Evolutionary conservation across 768 basidiomycete genomes (phyloP), one percentile per base, ranked within the genome.

Genomic region (Pleurotus cornucopiae): DNA sequence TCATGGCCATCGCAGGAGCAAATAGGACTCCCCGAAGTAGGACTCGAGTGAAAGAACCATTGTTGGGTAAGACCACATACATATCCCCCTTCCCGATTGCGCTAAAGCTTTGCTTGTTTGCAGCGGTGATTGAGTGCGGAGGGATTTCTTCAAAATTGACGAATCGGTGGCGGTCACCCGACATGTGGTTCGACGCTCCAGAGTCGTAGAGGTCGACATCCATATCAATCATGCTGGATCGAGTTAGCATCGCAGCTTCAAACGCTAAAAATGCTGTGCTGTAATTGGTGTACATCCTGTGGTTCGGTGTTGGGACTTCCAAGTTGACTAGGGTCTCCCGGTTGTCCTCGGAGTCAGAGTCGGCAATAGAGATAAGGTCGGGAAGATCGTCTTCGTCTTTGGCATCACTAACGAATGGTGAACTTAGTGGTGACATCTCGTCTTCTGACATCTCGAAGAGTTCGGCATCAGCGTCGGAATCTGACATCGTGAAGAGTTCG

Each of bases 121-220:
- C 57, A 7, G 60, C 61, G 30, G 56, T 60, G 25, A 62, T 55
- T 0, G 56, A 44, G 7, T 38, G 18, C 7, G 56, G 56, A 1
- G 51, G 13, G 54, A 59, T 62, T 34, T 55, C 23, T 9, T 12
- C 38, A 46, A 53, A 57, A 44, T 55, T 59, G 54, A 62, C n/a
- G 12, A 66, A 54, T 3, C 55, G 57, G 43, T 66, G 26, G n/a
- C 34, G 39, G n/a, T 59, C 39, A 12, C 56, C 57, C 21, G 60
- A 57, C 52, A 62, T 61, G 40, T 65, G 61, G 23, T 41, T 16
- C 21, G 55, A 58, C 14, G 59, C 58, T 18, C 59, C 62, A 2
- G 58, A 63, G 57, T 65, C 58, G 46, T 60, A 65, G 13, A 65
- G 55, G 21, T 62, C 53, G n/a, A 58, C 53, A 6, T 62, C 45